Evolutionary conservation across 148 eudicot genomes (phyloP).

Genomic region (Camellia sinensis): DNA sequence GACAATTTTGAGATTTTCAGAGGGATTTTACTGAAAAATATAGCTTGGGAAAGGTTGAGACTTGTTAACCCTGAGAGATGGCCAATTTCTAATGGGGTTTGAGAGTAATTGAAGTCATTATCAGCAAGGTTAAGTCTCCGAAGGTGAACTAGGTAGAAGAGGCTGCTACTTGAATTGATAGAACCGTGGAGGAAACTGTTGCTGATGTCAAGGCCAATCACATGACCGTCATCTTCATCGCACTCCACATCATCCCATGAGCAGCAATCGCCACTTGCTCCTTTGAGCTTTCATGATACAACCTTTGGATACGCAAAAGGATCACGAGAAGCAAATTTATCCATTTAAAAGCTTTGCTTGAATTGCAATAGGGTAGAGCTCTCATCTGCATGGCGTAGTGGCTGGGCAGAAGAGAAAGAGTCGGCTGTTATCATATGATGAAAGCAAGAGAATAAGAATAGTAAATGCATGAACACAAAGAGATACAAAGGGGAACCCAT

Average conservation of each 20-base stretch:
- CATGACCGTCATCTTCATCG: constrained; percentile 20
- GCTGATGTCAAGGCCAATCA: constrained; percentile 35
- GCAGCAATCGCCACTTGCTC: constrained; percentile 25
- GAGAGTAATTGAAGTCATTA: constrained; percentile 32
- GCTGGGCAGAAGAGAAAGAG: not conserved
- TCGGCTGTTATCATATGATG: not conserved
- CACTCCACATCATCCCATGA: constrained; percentile 49
- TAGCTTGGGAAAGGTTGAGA: constrained; percentile 35
- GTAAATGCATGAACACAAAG: not conserved
- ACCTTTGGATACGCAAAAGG: constrained; percentile 15
- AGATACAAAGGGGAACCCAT: not conserved
- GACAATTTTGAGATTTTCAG: constrained; percentile 26
- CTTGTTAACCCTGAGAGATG: constrained; percentile 19
- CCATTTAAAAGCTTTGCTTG: constrained; percentile 4
- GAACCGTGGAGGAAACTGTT: constrained; percentile 30
- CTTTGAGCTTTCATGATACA: not conserved
- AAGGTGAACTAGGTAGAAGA: constrained; percentile 21
- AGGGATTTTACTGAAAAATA: constrained; percentile 36
- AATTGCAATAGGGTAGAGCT: constrained; percentile 12
- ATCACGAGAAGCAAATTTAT: constrained; percentile 4
- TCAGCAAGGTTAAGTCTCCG: constrained; percentile 23
- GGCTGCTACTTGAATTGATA: constrained; percentile 25
- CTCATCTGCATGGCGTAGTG: not conserved
- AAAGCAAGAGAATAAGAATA: not conserved
- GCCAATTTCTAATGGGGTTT: constrained; percentile 29